These are phyloP conservation scores for Exophiala sp. DNA, from an alignment of 2,329 filamentous ascomycete species.

Conservation along the genomic window DNA sequence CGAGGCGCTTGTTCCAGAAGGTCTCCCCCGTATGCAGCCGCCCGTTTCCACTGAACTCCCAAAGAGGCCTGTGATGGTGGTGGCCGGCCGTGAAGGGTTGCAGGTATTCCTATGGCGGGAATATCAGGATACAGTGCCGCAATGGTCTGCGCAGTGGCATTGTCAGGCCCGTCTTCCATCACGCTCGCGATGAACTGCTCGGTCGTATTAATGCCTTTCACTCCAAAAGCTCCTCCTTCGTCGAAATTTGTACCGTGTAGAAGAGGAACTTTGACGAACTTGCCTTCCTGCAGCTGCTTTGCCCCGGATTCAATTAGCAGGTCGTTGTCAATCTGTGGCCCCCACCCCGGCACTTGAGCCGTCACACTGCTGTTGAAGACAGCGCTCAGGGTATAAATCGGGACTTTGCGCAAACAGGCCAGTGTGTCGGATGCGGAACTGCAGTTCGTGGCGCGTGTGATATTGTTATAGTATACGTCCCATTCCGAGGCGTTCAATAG, in stretches of 20 bases:
- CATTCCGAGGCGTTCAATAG: slow-evolving; percentile 8
- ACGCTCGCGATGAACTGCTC: slow-evolving; percentile 46
- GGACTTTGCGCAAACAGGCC: slow-evolving; percentile 57
- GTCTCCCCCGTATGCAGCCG: slow-evolving; percentile 52
- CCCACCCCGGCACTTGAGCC: slow-evolving; percentile 10
- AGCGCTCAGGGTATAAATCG: slow-evolving; percentile 54
- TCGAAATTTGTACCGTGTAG: slow-evolving; percentile 60
- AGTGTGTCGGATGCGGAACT: slow-evolving; percentile 51
- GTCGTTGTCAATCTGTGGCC: slow-evolving; percentile 44
- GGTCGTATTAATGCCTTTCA: slow-evolving; percentile 49
- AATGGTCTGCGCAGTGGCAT: slow-evolving; percentile 30
- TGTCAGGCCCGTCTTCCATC: slow-evolving; percentile 26
- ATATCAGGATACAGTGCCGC: slow-evolving; percentile 50
- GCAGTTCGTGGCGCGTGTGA: slow-evolving; percentile 58
- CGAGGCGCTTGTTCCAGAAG: slow-evolving; percentile 51
- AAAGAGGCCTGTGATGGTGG: slow-evolving; percentile 14
- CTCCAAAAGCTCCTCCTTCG: slow-evolving; percentile 56
- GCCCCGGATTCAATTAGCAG: slow-evolving; percentile 47
- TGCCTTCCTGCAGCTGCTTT: slow-evolving; percentile 50
- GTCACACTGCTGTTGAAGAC: slow-evolving; percentile 41
- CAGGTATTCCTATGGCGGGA: slow-evolving; percentile 46
- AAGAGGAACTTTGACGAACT: slow-evolving; percentile 59
- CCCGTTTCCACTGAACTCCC: slow-evolving; percentile 50
- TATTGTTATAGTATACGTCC: slow-evolving; percentile 49
- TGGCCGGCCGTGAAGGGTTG: slow-evolving; percentile 33